Evolutionary conservation across 495 filamentous ascomycete genomes (phyloP).

Genomic region (Lentithecium fluviatile): DNA sequence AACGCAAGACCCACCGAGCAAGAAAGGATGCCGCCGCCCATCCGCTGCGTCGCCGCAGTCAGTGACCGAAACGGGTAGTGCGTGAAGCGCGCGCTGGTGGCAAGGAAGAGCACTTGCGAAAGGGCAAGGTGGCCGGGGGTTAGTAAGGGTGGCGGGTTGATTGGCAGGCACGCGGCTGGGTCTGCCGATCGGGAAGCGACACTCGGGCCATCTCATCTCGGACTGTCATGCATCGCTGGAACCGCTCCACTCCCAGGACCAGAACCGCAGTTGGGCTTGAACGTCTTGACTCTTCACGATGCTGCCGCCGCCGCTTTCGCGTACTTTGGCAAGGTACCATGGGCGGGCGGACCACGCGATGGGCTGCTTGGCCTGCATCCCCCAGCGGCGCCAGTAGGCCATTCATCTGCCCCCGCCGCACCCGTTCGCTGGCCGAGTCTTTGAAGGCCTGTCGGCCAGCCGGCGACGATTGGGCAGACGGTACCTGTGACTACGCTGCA

Average conservation of each 20-base stretch:
- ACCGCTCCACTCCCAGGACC: no score
- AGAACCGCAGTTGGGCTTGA: neutral
- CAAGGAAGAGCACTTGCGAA: neutral
- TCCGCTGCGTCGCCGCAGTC: no score
- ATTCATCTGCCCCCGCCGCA: constrained; percentile 7
- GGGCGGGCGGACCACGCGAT: neutral
- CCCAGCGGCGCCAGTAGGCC: neutral
- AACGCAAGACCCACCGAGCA: no score
- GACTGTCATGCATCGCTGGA: neutral
- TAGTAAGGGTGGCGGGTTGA: neutral
- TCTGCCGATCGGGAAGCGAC: neutral
- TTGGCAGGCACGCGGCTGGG: neutral
- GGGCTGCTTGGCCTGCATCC: neutral
- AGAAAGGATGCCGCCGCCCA: no score
- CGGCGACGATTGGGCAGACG: constrained; percentile 14
- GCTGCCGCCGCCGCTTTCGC: neutral
- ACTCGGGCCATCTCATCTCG: neutral
- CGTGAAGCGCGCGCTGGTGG: constrained; percentile 2
- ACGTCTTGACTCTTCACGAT: neutral
- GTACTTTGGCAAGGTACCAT: neutral
- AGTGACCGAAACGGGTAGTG: constrained; percentile 3
- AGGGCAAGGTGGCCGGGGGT: neutral
- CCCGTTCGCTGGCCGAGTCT: constrained; percentile 12
- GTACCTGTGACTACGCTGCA: no score
- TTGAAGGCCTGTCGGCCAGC: neutral